Evolutionary conservation across 371 early-diverging fungal species (phyloP), one percentile per base, ranked within the genome.

Genomic region (Actinomucor elegans): DNA sequence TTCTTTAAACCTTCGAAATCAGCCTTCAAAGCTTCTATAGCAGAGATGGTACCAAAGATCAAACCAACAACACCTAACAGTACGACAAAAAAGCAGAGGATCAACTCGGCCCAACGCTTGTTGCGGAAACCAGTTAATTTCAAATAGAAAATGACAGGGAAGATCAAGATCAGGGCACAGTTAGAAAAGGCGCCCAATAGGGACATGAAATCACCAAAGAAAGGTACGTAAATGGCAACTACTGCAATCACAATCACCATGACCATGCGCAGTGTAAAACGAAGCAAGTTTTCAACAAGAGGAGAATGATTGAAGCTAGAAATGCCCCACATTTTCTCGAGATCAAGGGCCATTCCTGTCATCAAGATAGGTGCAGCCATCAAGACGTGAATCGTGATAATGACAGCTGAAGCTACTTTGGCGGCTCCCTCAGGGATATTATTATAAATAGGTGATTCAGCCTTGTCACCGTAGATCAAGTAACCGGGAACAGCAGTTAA

Each of bases 351-450:
- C 51, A 95, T 88, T 1, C 92, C 84, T 0, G 93, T 92, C 58
- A 93, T 63, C 46, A 92, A 70, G 20, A 94, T 80, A 6, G 94
- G 95, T 32, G 88, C 82, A 17, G 94, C 92, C 23, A 93, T 67
- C 11, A 93, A 59, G 20, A 93, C 88, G 53, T 94, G 94, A 15
- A 86, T 75, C 0, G 92, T 90, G 52, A 93, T 88, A 54, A 92
- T 81, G 35, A 86, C 79, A 43, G 85, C 81, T 5, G 92, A 81
- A 14, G 83, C 77, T 3, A 77, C 70, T n/a, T 86, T 79, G 6
- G 84, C 61, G 12, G 77, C 61, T 5, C 87, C 87, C 2, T 69
- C 52, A 12, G 90, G 88, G 14, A 94, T 61, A 52, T 80, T 88
- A 41, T 75, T 57, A 52, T 90, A 84, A 24, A 94, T 83, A 10